Percentiles rank a stretch among this genome's conserved stretches.
phyloP scores from a whole-genome alignment of 208 protist species.

The Crithidia bombi region DNA sequence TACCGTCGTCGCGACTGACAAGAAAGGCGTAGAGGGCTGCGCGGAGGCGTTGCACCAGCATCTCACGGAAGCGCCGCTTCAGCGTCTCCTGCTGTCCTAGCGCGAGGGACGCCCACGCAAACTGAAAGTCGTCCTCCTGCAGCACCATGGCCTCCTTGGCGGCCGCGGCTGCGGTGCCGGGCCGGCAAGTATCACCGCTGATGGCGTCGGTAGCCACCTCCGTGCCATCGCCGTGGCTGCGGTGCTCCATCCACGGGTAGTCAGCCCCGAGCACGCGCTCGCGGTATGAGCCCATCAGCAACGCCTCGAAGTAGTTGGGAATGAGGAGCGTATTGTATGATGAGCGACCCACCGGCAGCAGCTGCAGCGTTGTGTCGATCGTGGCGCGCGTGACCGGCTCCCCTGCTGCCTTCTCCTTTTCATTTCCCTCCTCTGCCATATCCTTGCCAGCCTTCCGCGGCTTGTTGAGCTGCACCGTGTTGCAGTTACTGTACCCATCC shows the following conservation, averaged over 20 bases:
- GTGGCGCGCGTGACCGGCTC: conserved; percentile 16
- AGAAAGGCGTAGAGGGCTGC: conserved; percentile 31
- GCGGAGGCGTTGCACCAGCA: conserved; percentile 30
- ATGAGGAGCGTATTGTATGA: conserved; percentile 37
- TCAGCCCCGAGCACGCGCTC: conserved; percentile 9
- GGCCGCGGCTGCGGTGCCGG: too few relatives aligned
- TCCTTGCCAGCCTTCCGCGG: neutral
- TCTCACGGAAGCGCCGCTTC: conserved; percentile 24
- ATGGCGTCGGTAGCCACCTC: neutral
- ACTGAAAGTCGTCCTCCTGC: conserved; percentile 19
- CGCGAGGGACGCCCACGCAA: conserved; percentile 20
- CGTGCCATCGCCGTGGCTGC: neutral
- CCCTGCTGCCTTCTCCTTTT: neutral
- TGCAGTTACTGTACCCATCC: neutral
- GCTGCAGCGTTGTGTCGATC: conserved; percentile 31
- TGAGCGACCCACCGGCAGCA: conserved; percentile 32
- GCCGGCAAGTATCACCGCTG: neutral
- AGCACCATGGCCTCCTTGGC: conserved; percentile 7
- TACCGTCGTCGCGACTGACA: conserved; percentile 4
- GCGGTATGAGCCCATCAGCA: conserved; percentile 41
- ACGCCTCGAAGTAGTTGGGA: conserved; percentile 52
- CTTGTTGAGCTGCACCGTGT: neutral
- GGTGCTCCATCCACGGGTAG: conserved; percentile 7
- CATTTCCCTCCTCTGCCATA: neutral
- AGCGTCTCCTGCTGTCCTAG: conserved; percentile 24